phyloP scores from a whole-genome alignment of 352 stramenopile genomes.

The Phytophthora ramorum region DNA sequence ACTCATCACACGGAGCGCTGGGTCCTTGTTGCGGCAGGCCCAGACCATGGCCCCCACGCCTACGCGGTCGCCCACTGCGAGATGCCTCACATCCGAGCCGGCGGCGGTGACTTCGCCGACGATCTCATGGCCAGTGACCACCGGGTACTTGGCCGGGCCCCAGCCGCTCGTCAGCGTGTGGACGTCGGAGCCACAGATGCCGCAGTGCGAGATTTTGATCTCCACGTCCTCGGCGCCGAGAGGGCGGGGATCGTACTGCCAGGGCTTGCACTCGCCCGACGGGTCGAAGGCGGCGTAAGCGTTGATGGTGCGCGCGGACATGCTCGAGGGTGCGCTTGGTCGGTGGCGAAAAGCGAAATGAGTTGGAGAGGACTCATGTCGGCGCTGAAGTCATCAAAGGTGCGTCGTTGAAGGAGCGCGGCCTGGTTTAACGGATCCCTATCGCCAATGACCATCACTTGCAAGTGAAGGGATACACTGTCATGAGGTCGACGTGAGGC shows the following conservation, averaged over 20 bases:
- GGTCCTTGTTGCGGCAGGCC: slow-evolving; percentile 62
- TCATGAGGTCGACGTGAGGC: too few relatives aligned
- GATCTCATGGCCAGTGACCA: slow-evolving; percentile 42
- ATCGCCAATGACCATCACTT: too few relatives aligned
- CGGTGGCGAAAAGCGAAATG: slow-evolving; percentile 9
- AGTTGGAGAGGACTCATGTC: background rate
- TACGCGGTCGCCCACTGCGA: slow-evolving; percentile 65
- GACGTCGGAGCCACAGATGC: slow-evolving; percentile 7
- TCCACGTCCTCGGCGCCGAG: slow-evolving; percentile 10
- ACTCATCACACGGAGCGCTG: slow-evolving; percentile 58
- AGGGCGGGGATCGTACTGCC: slow-evolving; percentile 39
- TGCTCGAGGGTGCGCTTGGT: background rate
- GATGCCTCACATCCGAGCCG: slow-evolving; percentile 35
- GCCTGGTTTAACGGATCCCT: background rate
- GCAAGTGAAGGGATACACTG: too few relatives aligned
- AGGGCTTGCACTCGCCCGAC: slow-evolving; percentile 27
- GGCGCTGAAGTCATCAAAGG: slow-evolving; percentile 1
- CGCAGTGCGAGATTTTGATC: slow-evolving; percentile 18
- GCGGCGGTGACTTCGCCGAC: slow-evolving; percentile 28
- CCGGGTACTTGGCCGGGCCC: slow-evolving; percentile 39
- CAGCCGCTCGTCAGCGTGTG: slow-evolving; percentile 41
- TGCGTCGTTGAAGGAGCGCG: background rate
- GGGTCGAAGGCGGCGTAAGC: slow-evolving; percentile 43
- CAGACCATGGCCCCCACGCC: slow-evolving; percentile 82
- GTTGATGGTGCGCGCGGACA: slow-evolving; percentile 30